Conservation (phyloP, 1,139 yeast genomes). For the Candida smagusa region DNA sequence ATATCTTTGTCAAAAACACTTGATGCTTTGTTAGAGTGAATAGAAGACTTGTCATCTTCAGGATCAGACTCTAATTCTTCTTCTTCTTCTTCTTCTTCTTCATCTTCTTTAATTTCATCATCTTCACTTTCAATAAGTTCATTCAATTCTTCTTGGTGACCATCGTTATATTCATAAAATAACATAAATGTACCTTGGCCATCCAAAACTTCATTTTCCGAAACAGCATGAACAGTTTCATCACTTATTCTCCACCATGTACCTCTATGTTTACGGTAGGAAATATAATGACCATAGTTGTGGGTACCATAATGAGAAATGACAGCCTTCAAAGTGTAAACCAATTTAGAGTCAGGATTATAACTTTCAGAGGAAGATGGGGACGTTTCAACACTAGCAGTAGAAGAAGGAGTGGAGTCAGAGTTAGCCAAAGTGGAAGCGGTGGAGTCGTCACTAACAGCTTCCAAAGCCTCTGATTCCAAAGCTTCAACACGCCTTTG, state of each 20-base stretch:
- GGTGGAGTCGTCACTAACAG: neutral
- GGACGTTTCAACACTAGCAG: neutral
- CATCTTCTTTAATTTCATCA: constrained; percentile 27
- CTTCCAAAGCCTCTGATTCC: constrained; percentile 2
- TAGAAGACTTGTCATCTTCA: constrained; percentile 7
- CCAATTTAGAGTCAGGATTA: constrained; percentile 31
- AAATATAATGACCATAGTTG: constrained; percentile 91
- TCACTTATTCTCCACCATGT: constrained; percentile 96
- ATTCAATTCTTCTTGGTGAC: constrained; percentile 30
- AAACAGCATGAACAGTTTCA: constrained; percentile 77
- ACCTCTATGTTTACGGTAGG: constrained; percentile 75
- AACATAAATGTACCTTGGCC: constrained; percentile 92
- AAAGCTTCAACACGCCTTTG: constrained; percentile 11
- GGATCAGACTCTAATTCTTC: constrained; percentile 9
- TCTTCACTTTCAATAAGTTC: constrained; percentile 34
- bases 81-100: constrained; percentile 11
- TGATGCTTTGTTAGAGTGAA: constrained; percentile 2
- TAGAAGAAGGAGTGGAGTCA: neutral
- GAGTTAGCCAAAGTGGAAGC: constrained; percentile 1
- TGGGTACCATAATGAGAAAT: constrained; percentile 93
- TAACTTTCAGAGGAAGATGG: neutral
- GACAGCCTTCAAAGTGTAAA: constrained; percentile 75
- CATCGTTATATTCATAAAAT: constrained; percentile 65
- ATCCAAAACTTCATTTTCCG: constrained; percentile 72
- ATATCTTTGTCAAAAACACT: constrained; percentile 5